Base-by-base conservation (phyloP, 2,329 filamentous ascomycete genomes). In the Cytospora leucostoma region DNA sequence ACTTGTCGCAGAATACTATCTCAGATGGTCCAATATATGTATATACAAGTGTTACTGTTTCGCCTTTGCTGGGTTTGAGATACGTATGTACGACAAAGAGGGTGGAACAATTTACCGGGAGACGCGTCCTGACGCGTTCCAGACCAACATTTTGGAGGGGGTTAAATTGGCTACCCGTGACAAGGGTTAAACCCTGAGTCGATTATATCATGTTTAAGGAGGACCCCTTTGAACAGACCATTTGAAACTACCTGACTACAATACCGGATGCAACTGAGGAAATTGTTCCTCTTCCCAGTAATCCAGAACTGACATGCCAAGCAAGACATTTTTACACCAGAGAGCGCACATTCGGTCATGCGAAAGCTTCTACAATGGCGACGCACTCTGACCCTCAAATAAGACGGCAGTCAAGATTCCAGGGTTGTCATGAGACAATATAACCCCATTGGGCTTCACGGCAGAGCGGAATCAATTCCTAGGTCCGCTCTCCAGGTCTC, bases 61-160 rank as follows among this genome's bases (percentile, higher is more conserved):
- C 10, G n/a, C n/a, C n/a, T 21, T 21, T 7, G 12, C 10, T 17
- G 32, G 10, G 17, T n/a, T 27, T 49, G 40, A 35, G n/a, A 11
- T 32, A 47, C 32, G 50, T 10, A 37, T 5, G 32, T 27, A 21
- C 17, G 47, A 32, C 6, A 19, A 55, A 32, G 40, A 37, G 38
- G 35, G 15, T 35, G n/a, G 32, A 21, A 34, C 51, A 54, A 61
- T 61, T 50, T 55, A 61, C 32, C 13, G 33, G 33, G 40, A 50
- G 59, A 61, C 59, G 59, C 59, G 59, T 61, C 33, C 32, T 3
- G n/a, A 47, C 44, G 44, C 44, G 44, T 47, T 12, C 7, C 27
- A 27, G 12, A 19, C 44, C n/a, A 47, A 44, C 19, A 10, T 11
- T 21, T 47, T 47, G 44, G 44, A 47, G 44, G 44, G 44, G 44